Evolutionary conservation across 306 rosid species (phyloP), one percentile per base, ranked within the genome.

Genomic region (Vigna trinervia): DNA sequence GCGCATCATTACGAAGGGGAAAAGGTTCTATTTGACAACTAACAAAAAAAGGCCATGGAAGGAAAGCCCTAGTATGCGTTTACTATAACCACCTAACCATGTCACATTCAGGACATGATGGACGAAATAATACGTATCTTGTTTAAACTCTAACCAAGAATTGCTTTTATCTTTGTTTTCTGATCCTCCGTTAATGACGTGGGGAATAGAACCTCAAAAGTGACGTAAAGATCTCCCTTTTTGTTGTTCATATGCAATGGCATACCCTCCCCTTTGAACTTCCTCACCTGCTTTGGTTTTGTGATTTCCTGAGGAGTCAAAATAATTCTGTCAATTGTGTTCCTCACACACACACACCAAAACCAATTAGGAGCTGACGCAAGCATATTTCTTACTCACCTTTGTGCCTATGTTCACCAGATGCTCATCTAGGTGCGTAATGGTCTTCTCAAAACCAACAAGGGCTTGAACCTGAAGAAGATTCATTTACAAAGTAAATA

Each of bases 221-320:
- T 85, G 61, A 91, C 90, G 78, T 84, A 92, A 20, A 95, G 92
- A 85, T 92, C 90, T 63, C 99, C 99, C 81, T 87, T 95, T 89
- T 92, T 95, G 13, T 74, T 84, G 96, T 89, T 93, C 82, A 92
- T 82, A 79, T 95, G 96, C 86, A 89, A 57, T 53, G 99, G 97
- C 99, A 95, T 95, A 23, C 99, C 97, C 80, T 95, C 94, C 66
- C 97, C 97, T 81, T 95, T 95, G 87, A 90, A 90, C 86, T 92
- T 95, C 67, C 86, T 91, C 56, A 92, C 94, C 85, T 92, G 92
- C 85, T 95, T 95, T 43, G 99, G 97, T 79, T 82, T 90, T 43
- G 99, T 95, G 41, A 95, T 85, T 84, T 86, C 95, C 99, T 95
- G 88, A 17, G 38, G 41, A n/a, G 12, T 84, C 75, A 85, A 73